Evolutionary conservation across 2,329 filamentous ascomycete genomes (phyloP).

Genomic region (Pestalotiopsis sp.): DNA sequence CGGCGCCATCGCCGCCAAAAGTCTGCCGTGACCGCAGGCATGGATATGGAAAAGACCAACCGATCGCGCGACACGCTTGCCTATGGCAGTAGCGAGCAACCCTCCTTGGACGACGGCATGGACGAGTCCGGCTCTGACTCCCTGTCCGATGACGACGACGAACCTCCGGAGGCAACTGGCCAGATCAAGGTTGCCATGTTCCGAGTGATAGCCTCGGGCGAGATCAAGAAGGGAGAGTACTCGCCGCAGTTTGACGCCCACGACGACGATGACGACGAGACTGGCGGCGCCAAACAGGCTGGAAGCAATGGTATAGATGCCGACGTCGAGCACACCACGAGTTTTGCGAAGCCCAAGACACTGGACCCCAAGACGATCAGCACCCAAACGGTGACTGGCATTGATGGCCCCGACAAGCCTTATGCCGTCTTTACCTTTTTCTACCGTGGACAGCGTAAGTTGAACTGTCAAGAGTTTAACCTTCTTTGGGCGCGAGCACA

Average conservation of each 20-base stretch:
- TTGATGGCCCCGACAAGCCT: conserved; percentile 92
- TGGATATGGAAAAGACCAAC: conserved; percentile 37
- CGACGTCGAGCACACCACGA: conserved; percentile 94
- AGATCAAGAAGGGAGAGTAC: conserved; percentile 98
- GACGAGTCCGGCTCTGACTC: conserved; percentile 77
- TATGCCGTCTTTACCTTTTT: conserved; percentile 98
- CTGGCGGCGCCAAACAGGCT: conserved; percentile 48
- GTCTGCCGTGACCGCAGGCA: conserved; percentile 36
- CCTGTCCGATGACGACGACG: conserved; percentile 72
- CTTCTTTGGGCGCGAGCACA: not conserved
- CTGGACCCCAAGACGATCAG: conserved; percentile 97
- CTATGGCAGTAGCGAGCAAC: conserved; percentile 76
- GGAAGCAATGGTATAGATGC: conserved; percentile 67
- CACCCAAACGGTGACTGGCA: conserved; percentile 98
- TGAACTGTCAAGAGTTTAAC: not conserved
- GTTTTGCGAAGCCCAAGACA: conserved; percentile 94
- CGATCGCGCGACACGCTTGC: conserved; percentile 63
- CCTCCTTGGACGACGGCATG: conserved; percentile 69
- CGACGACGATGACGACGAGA: conserved; percentile 84
- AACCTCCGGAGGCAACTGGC: conserved; percentile 89
- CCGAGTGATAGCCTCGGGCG: conserved; percentile 89
- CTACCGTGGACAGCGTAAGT: conserved; percentile 91
- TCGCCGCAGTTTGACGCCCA: conserved; percentile 97
- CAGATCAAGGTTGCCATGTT: conserved; percentile 99
- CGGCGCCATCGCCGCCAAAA: conserved; percentile 67